These are phyloP conservation scores for Aurantiochytrium sp. DNA, from an alignment of 108 stramenopile genomes.

Conservation along the genomic window DNA sequence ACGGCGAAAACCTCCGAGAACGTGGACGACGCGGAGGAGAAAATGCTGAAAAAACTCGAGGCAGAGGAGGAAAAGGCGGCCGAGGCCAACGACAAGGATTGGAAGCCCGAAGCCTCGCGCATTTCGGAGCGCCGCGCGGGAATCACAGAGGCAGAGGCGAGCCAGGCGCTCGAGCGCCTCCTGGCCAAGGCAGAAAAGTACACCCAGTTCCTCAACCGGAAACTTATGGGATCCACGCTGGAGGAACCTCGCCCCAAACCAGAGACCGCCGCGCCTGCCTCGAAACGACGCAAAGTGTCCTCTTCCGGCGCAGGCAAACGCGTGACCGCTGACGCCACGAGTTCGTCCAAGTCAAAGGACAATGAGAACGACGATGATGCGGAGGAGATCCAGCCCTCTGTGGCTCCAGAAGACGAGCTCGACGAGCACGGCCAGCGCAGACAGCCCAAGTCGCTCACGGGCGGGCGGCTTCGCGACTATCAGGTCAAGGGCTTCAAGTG, in stretches of 20 bases:
- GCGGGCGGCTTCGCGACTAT: slow-evolving; percentile 46
- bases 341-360: background rate
- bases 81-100: background rate
- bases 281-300: background rate
- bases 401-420: background rate
- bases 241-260: background rate
- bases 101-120: background rate
- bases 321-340: background rate
- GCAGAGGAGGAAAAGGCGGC: background rate
- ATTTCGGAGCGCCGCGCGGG: background rate
- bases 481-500: slow-evolving; percentile 67
- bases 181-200: slow-evolving; percentile 33
- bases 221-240: background rate
- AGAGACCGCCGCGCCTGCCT: background rate
- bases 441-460: slow-evolving; percentile 34
- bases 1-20: too few relatives aligned
- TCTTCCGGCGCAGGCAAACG: background rate
- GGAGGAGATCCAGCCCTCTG: background rate
- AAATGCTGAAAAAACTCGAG: background rate
- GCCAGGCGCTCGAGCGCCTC: slow-evolving; percentile 23
- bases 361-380: background rate
- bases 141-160: background rate
- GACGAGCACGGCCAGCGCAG: background rate
- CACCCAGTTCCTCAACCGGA: slow-evolving; percentile 23
- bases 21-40: too few relatives aligned